Percentiles rank a stretch among this genome's conserved stretches.
Evolutionary conservation across 306 rosid genomes (phyloP).

Genomic region (Vigna unguiculata): DNA sequence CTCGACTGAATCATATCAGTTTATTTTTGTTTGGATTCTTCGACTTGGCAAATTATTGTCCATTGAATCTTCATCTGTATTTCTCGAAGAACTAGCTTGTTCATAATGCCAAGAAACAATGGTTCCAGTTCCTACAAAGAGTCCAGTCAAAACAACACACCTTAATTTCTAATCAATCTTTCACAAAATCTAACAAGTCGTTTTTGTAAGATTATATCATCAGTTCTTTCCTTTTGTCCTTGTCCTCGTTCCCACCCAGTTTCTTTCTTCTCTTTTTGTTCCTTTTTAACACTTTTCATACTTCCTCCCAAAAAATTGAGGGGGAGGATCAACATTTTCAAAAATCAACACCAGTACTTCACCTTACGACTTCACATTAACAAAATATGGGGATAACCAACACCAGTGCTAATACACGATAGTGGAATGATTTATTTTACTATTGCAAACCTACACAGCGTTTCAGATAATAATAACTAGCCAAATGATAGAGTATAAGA

Average conservation of each 20-base stretch:
- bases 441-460: not conserved
- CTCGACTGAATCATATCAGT: not conserved
- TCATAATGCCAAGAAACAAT: not conserved
- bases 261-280: no score
- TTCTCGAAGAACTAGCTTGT: not conserved
- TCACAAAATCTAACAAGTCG: no score
- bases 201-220: no score
- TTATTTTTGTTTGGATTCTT: not conserved
- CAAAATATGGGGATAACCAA: not conserved
- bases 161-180: no score
- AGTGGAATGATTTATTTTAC: not conserved
- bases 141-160: no score
- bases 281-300: no score
- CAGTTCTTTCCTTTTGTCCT: no score
- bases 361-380: not conserved
- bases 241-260: not conserved
- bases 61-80: not conserved
- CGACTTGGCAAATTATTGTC: not conserved
- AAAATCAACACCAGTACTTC: not conserved
- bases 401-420: not conserved
- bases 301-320: not conserved
- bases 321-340: not conserved
- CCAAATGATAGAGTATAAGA: not conserved
- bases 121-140: no score
- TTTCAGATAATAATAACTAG: no score